Base-by-base conservation (phyloP, 139 green algal genomes). In the Chlamydomonas asymmetrica region DNA sequence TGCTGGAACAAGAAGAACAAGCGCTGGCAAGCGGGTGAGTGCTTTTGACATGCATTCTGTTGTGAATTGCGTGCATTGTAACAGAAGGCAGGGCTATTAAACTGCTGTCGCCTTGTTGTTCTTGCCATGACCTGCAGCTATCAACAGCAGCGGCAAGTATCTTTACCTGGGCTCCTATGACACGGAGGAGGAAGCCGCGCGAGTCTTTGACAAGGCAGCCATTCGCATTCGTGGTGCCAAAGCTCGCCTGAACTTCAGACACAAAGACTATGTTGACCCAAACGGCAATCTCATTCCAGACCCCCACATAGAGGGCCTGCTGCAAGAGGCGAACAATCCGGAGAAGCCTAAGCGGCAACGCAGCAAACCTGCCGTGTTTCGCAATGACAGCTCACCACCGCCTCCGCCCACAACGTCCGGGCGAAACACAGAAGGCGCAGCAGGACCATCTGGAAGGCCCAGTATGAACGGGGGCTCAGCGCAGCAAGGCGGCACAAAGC, bases 1-100 rank as follows among this genome's bases (percentile, higher is more conserved):
- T 91, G 86, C 67, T 89, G 84, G 86, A 88, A 89, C 71, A 89
- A 87, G 66, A 91, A 91, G 76, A 91, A 91, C 77, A 88, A 79
- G 73, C n/a, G n/a, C n/a, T n/a, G n/a, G n/a, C n/a, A n/a, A n/a
- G n/a, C n/a, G n/a, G n/a, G n/a, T n/a, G n/a, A n/a, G n/a, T n/a
- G n/a, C n/a, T n/a, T n/a, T n/a, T n/a, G n/a, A n/a, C n/a, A n/a
- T n/a, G n/a, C n/a, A n/a, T n/a, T n/a, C n/a, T n/a, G n/a, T n/a
- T n/a, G n/a, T n/a, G n/a, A n/a, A n/a, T n/a, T n/a, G n/a, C n/a
- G n/a, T n/a, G n/a, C n/a, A n/a, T n/a, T n/a, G n/a, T n/a, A n/a
- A n/a, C n/a, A n/a, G n/a, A n/a, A n/a, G n/a, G n/a, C n/a, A n/a
- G n/a, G n/a, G n/a, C n/a, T n/a, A n/a, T n/a, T n/a, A n/a, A n/a